Evolutionary conservation across 176 grass and related monocot species (phyloP).

Genomic region (Lolium rigidum): DNA sequence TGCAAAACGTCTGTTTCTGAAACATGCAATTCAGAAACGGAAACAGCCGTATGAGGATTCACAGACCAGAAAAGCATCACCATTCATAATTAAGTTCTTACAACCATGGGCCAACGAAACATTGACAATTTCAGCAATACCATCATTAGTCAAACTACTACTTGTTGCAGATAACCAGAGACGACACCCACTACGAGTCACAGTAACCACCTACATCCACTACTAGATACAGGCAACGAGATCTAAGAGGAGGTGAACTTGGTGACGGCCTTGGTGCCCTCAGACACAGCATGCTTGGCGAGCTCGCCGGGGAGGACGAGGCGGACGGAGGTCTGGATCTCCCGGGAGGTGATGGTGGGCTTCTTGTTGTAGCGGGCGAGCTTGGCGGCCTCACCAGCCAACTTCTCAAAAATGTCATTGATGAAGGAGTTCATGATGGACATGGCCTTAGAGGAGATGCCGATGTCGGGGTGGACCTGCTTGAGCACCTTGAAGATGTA

Average conservation of each 20-base stretch:
- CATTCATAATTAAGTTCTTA: no score
- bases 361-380: constrained; percentile 75
- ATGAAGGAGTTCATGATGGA: constrained; percentile 96
- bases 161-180: neutral
- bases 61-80: no score
- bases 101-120: no score
- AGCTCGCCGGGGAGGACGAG: constrained; percentile 63
- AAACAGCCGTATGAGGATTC: no score
- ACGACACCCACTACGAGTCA: neutral
- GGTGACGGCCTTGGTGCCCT: constrained; percentile 69
- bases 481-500: constrained; percentile 97
- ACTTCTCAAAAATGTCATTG: constrained; percentile 92
- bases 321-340: no score
- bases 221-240: neutral
- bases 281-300: constrained; percentile 67
- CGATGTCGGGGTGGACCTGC: constrained; percentile 90
- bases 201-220: neutral
- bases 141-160: no score
- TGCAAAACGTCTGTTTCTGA: no score
- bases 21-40: no score
- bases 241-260: constrained; percentile 61
- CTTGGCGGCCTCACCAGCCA: constrained; percentile 44
- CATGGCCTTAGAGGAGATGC: constrained; percentile 94
- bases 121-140: no score
- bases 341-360: constrained; percentile 63